These are phyloP conservation scores for Sparassis latifolia DNA, from an alignment of 1,284 basidiomycete genomes.

Conservation along the genomic window DNA sequence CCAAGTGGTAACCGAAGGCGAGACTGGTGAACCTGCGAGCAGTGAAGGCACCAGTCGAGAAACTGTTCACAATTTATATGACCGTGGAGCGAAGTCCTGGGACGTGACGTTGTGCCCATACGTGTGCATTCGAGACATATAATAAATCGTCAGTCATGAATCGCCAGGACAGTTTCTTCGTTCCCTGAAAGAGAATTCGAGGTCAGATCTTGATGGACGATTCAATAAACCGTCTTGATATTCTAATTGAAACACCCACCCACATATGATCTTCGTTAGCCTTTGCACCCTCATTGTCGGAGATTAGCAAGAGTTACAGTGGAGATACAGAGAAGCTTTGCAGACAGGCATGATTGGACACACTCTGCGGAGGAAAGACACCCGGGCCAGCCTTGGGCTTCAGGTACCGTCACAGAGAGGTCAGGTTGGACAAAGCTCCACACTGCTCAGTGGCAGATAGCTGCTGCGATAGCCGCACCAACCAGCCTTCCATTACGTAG, in stretches of 20 bases:
- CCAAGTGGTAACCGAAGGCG: not conserved
- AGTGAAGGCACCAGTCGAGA: conserved; percentile 4
- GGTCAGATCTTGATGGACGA: conserved; percentile 6
- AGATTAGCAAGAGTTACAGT: conserved; percentile 8
- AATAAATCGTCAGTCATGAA: too few species aligned
- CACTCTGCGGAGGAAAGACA: conserved; percentile 14
- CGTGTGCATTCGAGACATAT: not conserved
- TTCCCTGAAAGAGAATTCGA: conserved; percentile 8
- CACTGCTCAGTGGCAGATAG: too few species aligned
- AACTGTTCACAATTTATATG: conserved; percentile 12
- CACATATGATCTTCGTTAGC: conserved; percentile 18
- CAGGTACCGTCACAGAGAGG: conserved; percentile 11
- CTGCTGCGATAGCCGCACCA: not conserved
- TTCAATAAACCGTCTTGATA: conserved; percentile 1
- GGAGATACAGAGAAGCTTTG: conserved; percentile 18
- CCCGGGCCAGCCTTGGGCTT: conserved; percentile 13
- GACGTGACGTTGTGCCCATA: conserved; percentile 1
- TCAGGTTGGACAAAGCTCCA: not conserved
- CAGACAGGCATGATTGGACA: conserved; percentile 10
- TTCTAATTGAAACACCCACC: not conserved
- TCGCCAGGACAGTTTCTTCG: conserved; percentile 3
- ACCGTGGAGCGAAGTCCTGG: conserved; percentile 3
- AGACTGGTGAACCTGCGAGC: not conserved
- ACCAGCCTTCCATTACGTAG: not conserved
- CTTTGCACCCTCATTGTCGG: conserved; percentile 25